Conservation (phyloP, 371 early-diverging fungal genomes). For the Mortierella sp. region DNA sequence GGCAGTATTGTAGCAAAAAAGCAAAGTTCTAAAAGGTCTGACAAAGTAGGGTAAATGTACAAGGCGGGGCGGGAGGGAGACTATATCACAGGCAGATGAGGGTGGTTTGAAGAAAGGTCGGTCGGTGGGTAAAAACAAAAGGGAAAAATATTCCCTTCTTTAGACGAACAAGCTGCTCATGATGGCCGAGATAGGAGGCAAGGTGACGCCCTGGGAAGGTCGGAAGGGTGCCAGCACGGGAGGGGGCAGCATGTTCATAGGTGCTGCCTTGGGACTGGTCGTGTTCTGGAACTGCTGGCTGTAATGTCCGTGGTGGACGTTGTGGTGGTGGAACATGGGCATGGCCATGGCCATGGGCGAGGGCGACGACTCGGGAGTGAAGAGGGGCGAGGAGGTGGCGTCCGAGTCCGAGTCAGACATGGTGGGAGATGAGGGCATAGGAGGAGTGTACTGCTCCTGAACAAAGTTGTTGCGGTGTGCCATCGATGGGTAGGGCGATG, state of each 20-base stretch:
- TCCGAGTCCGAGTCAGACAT: conserved; percentile 56
- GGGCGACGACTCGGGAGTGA: conserved; percentile 56
- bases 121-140: not conserved
- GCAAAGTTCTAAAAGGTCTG: conserved; percentile 13
- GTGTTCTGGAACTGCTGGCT: conserved; percentile 44
- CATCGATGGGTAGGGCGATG: conserved; percentile 42
- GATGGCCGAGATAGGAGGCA: conserved; percentile 57
- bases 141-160: not conserved
- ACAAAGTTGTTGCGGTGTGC: conserved; percentile 19
- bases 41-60: not conserved
- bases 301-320: conserved; percentile 11
- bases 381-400: conserved; percentile 47
- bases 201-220: conserved; percentile 41
- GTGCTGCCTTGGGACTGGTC: conserved; percentile 35
- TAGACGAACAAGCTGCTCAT: conserved; percentile 53
- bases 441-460: conserved; percentile 26
- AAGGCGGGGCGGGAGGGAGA: not conserved
- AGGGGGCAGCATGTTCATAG: conserved; percentile 37
- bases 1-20: conserved; percentile 11
- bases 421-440: conserved; percentile 34
- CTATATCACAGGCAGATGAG: conserved; percentile 19
- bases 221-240: conserved; percentile 57
- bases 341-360: conserved; percentile 25
- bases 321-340: not conserved
- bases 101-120: not conserved